Evolutionary conservation across 2,329 filamentous ascomycete species (phyloP), one percentile per base, ranked within the genome.

Genomic region (Venturia nashicola): DNA sequence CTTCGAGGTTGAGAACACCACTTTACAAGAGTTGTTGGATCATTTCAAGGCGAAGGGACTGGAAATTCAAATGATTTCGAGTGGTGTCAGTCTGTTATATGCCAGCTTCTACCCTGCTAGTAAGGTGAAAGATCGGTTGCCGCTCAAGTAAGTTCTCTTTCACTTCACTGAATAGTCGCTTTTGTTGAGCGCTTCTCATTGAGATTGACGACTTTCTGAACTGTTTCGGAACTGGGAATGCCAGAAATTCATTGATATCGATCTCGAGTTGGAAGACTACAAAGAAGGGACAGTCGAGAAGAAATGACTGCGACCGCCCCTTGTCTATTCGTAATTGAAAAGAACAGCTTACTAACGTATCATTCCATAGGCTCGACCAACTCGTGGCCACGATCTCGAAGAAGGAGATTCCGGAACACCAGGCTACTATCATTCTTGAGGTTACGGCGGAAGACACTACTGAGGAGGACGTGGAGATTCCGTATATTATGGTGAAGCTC

Each of bases 371-470:
- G 78, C 83, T 97, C 77, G 96, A 90, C 77, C 81, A 93, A 73
- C 82, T 99, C 61, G 88, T 96, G 5, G 90, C 93, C 77, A 85
- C 84, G 57, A 89, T 99, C 67, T 95, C 90, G 66, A 96, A 93
- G 82, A 97, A 96, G 80, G 83, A 87, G 2, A 88, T 99, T 65
- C 93, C 94, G 0, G 83, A 85, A 4, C 93, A 97, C 73, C 91
- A 96, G 79, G 94, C 89, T 81, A 93, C 96, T 71, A 85, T 97
- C 67, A 97, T 97, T 70, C 95, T 97, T 72, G 94, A 97, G 79
- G 89, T 97, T 68, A 95, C 94, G 7, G 90, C 89, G 0, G 93
- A 97, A 74, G 94, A 97, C 72, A 79, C 85, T 72, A 87, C 85
- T 3, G 93, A 89, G 67, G 91, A 97, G 77, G 94, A 99, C 74